These are phyloP conservation scores for Fusarium graminum DNA, from an alignment of 2,329 filamentous ascomycete genomes.

Conservation along the genomic window DNA sequence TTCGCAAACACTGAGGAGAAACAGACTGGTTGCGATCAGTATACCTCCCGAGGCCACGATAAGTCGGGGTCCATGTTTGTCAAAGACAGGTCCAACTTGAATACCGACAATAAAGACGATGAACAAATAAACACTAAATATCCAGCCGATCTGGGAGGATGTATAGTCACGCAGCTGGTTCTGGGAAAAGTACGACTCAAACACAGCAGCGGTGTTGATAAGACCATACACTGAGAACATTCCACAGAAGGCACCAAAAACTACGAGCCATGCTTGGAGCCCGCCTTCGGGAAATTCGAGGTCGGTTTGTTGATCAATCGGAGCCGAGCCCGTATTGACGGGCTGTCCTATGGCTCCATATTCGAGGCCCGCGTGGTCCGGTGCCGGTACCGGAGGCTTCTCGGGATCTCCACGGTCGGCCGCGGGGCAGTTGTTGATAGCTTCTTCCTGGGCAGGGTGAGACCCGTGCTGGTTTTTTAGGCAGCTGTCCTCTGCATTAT, in stretches of 20 bases:
- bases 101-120: slow-evolving; percentile 85
- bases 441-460: slow-evolving; percentile 19
- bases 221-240: slow-evolving; percentile 75
- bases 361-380: slow-evolving; percentile 22
- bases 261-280: slow-evolving; percentile 75
- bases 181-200: slow-evolving; percentile 80
- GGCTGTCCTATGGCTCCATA: slow-evolving; percentile 22
- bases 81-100: slow-evolving; percentile 85
- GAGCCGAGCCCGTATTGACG: slow-evolving; percentile 2
- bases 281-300: slow-evolving; percentile 69
- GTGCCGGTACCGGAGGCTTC: slow-evolving; percentile 19
- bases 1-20: slow-evolving; percentile 77
- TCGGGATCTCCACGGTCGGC: slow-evolving; percentile 19
- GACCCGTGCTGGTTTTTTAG: slow-evolving; percentile 47
- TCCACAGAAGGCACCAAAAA: slow-evolving; percentile 76
- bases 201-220: slow-evolving; percentile 68
- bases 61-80: slow-evolving; percentile 76
- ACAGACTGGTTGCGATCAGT: slow-evolving; percentile 70
- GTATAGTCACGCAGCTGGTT: slow-evolving; percentile 78
- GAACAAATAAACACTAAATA: slow-evolving; percentile 85
- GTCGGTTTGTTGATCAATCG: neutral
- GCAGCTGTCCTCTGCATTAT: slow-evolving; percentile 52
- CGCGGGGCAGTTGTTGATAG: slow-evolving; percentile 14
- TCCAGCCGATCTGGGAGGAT: slow-evolving; percentile 82
- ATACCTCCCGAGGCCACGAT: slow-evolving; percentile 76